Evolutionary conservation across 1,139 yeast species (phyloP), one percentile per base, ranked within the genome.

Genomic region (Kodamaea suecica): DNA sequence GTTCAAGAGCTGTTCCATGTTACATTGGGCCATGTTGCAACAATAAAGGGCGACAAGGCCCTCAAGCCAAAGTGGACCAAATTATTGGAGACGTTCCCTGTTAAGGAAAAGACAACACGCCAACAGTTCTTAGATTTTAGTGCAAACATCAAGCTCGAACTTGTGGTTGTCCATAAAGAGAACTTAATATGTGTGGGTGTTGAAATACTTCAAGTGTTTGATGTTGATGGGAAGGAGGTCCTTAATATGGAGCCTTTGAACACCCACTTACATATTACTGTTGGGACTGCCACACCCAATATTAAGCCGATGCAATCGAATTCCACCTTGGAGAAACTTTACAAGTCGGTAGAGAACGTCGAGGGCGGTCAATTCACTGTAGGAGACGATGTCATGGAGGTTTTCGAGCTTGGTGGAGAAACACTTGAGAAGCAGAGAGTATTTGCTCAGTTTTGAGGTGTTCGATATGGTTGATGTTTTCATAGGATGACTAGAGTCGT

Each of bases 1-100:
- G 56, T 82, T 1, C 88, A 82, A 47, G 36, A 52, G 0, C 70
- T 66, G 26, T 84, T 87, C 49, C 98, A 92, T 53, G 76, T 90
- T 1, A 92, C 98, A 0, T 55, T 90, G 29, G 76, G 79, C 0
- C 97, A 92, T 53, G 44, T 53, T 0, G 49, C 54, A 11, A 55
- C 61, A 7, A 47, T 59, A 9, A 61, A 56, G 26, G 50, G 34
- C 3, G 43, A 47, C 20, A 53, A 53, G 28, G 53, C 55, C 32
- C 49, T 47, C n/a, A 43, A 39, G 31, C 30, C 33, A 16, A 50
- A 49, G 23, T 64, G 69, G 64, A 51, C 52, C 23, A 33, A 41
- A 5, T 38, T 58, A 14, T 37, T 41, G 14, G 33, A 34, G 11
- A 7, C 37, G 25, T 20, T 20, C 23, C 7, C 26, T 11, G 11